These are phyloP conservation scores for Cladosporium colombiae DNA, from an alignment of 2,329 filamentous ascomycete species.

Conservation along the genomic window DNA sequence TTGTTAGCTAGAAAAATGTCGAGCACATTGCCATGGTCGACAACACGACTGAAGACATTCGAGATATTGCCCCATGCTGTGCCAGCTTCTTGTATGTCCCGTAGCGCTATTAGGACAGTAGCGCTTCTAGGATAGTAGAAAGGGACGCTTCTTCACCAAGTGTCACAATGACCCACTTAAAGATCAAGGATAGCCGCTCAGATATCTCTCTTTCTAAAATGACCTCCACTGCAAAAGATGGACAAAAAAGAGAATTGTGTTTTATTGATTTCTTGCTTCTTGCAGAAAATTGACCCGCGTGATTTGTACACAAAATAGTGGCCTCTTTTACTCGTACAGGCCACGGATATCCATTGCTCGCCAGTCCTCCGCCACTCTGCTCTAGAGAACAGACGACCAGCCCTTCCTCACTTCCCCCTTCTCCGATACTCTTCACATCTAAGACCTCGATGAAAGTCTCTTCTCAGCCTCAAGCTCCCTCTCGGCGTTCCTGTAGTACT, in stretches of 20 bases:
- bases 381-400: slow-evolving; percentile 16
- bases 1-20: no score
- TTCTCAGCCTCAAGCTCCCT: slow-evolving; percentile 83
- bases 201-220: no score
- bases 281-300: slow-evolving; percentile 5
- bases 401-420: background rate
- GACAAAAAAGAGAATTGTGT: slow-evolving; percentile 6
- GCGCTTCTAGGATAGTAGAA: no score
- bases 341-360: slow-evolving; percentile 17
- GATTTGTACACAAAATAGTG: slow-evolving; percentile 15
- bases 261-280: slow-evolving; percentile 7
- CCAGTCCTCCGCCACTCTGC: slow-evolving; percentile 6
- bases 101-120: no score
- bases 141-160: no score
- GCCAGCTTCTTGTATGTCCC: no score
- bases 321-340: slow-evolving; percentile 16
- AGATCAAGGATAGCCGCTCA: no score
- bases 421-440: background rate
- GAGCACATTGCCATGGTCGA: no score
- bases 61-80: no score
- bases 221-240: background rate
- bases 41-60: no score
- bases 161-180: no score
- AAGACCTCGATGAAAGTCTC: slow-evolving; percentile 5
- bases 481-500: slow-evolving; percentile 97